phyloP scores from a whole-genome alignment of 371 early-diverging fungal genomes.

The Mucor racemosus region DNA sequence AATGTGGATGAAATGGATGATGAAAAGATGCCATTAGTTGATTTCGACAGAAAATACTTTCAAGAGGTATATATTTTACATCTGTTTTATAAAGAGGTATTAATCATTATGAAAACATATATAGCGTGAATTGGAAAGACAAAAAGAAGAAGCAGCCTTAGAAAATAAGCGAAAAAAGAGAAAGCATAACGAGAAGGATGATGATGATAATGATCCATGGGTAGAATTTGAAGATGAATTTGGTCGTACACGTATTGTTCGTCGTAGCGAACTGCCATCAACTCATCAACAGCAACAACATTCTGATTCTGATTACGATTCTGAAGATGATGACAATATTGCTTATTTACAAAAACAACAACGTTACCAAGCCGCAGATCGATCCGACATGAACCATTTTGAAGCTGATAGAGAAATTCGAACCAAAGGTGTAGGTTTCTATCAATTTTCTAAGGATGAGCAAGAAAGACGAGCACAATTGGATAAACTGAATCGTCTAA shows the following conservation, averaged over 20 bases:
- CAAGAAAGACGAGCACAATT: conserved; percentile 70
- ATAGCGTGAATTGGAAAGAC: conserved; percentile 17
- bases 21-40: conserved; percentile 48
- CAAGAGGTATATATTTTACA: conserved; percentile 29
- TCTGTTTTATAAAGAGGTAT: neutral
- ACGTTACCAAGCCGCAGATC: conserved; percentile 30
- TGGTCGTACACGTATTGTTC: conserved; percentile 75
- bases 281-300: conserved; percentile 16
- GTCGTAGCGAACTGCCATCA: conserved; percentile 64
- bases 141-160: conserved; percentile 12
- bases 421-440: conserved; percentile 78
- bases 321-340: neutral
- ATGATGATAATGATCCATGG: conserved; percentile 72
- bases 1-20: conserved; percentile 35
- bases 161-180: conserved; percentile 17
- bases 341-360: neutral
- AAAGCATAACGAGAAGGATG: conserved; percentile 2
- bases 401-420: conserved; percentile 66
- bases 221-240: conserved; percentile 83
- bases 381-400: conserved; percentile 50
- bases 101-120: neutral
- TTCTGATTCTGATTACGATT: conserved; percentile 13
- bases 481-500: conserved; percentile 62
- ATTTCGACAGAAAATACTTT: conserved; percentile 54
- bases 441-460: conserved; percentile 73